A percentile compares a stretch with the other conserved stretches of the same genome.
These are phyloP conservation scores for Phaffia australis DNA, from an alignment of 768 basidiomycete species.

Conservation along the genomic window DNA sequence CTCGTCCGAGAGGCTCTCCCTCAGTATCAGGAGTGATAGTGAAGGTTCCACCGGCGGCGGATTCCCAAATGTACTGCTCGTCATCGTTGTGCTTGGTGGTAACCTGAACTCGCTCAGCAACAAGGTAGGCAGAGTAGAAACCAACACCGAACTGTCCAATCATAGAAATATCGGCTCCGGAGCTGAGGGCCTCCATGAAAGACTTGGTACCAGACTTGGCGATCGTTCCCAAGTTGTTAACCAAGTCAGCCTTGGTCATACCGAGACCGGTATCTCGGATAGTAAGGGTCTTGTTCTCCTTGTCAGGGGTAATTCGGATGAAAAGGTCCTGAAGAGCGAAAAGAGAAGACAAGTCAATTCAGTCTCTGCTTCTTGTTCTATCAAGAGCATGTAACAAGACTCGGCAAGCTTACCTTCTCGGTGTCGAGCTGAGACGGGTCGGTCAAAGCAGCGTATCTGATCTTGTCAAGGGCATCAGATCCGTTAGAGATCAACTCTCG, in stretches of 20 bases:
- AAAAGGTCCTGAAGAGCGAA: constrained; percentile 18
- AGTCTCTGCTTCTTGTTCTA: neutral
- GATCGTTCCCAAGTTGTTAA: constrained; percentile 93
- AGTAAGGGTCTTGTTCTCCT: constrained; percentile 81
- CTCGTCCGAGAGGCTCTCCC: constrained; percentile 84
- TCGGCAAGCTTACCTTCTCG: constrained; percentile 54
- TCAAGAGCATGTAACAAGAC: neutral
- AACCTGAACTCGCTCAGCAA: constrained; percentile 95
- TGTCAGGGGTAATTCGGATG: constrained; percentile 44
- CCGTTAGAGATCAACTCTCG: constrained; percentile 64
- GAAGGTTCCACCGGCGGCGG: constrained; percentile 98
- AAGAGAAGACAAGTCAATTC: neutral
- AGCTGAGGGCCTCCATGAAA: constrained; percentile 92
- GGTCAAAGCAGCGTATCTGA: constrained; percentile 77
- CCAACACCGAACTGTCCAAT: constrained; percentile 96
- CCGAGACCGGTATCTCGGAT: constrained; percentile 95
- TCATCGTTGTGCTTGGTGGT: constrained; percentile 99
- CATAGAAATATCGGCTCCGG: constrained; percentile 57
- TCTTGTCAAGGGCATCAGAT: constrained; percentile 98
- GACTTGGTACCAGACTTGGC: constrained; percentile 80
- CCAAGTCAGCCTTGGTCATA: constrained; percentile 99
- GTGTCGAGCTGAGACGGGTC: constrained; percentile 80
- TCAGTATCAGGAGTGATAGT: constrained; percentile 89
- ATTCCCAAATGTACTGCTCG: constrained; percentile 99
- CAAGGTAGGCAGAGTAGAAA: constrained; percentile 99